phyloP scores from a whole-genome alignment of 768 basidiomycete genomes.

The Botryobasidium botryosum region DNA sequence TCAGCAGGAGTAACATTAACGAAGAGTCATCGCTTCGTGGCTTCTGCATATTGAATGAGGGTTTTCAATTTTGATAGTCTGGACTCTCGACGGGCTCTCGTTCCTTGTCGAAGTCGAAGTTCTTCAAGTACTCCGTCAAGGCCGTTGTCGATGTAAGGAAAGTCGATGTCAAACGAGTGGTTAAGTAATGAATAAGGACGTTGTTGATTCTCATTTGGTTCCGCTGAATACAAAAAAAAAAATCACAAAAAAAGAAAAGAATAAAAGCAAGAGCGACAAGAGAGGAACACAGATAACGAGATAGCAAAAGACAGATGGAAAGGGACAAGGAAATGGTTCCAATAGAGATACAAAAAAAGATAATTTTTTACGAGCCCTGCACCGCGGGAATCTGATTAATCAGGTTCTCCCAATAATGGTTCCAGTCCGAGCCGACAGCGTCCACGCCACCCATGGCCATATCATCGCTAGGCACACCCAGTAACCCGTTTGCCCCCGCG shows the following conservation, averaged over 20 bases:
- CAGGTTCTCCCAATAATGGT: conserved; percentile 5
- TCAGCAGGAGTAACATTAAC: too few relatives aligned
- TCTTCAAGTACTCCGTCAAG: too few relatives aligned
- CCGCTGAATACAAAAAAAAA: neutral
- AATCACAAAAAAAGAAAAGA: conserved; percentile 3
- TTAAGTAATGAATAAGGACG: too few relatives aligned
- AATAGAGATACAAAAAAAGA: neutral
- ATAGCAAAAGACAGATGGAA: neutral
- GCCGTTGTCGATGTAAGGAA: too few relatives aligned
- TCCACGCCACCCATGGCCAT: conserved; percentile 29
- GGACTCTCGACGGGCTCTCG: too few relatives aligned
- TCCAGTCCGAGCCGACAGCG: conserved; percentile 4
- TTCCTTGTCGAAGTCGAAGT: too few relatives aligned
- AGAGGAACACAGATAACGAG: neutral
- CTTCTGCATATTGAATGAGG: too few relatives aligned
- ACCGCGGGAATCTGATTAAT: conserved; percentile 18
- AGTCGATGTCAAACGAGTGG: too few relatives aligned
- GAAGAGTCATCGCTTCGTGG: too few relatives aligned
- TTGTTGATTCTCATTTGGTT: neutral
- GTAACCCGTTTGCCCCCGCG: neutral
- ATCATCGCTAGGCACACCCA: neutral
- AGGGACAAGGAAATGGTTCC: neutral
- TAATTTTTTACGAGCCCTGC: neutral
- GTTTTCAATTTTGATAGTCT: too few relatives aligned
- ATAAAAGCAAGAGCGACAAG: conserved; percentile 4